Percentiles rank a stretch among this genome's conserved stretches.
These are phyloP conservation scores for Naganishia sp. DNA, from an alignment of 1,284 basidiomycete genomes.

Conservation along the genomic window DNA sequence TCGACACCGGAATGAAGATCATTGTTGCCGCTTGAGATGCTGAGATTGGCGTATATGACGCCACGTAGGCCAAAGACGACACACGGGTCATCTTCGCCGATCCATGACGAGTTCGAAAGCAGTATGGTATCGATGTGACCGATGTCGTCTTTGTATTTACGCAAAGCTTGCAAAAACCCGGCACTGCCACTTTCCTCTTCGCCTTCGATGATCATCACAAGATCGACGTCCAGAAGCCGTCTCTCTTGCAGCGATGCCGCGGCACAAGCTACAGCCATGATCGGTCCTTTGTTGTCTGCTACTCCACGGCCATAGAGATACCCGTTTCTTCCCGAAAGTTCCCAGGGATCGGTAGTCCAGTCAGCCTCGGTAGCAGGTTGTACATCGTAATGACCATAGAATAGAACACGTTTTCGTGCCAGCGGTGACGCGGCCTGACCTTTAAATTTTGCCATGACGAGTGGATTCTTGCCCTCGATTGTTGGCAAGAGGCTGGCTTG, in stretches of 20 bases:
- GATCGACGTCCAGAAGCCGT: constrained; percentile 75
- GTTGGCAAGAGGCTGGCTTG: constrained; percentile 55
- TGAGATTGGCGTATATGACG: constrained; percentile 63
- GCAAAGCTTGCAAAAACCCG: constrained; percentile 77
- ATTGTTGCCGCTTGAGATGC: constrained; percentile 63
- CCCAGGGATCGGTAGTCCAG: constrained; percentile 87
- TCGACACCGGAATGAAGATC: constrained; percentile 68
- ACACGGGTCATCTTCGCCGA: constrained; percentile 89
- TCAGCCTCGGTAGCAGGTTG: constrained; percentile 71
- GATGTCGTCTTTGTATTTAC: constrained; percentile 73
- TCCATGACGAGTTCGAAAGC: constrained; percentile 92
- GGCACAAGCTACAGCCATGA: constrained; percentile 86
- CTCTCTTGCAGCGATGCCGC: constrained; percentile 74
- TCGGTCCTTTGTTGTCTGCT: constrained; percentile 89
- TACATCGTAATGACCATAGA: constrained; percentile 95
- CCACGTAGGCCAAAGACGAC: constrained; percentile 93
- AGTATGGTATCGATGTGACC: constrained; percentile 83
- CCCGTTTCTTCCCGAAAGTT: constrained; percentile 78
- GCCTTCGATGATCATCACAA: constrained; percentile 91
- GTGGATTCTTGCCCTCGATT: constrained; percentile 61
- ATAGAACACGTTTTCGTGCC: constrained; percentile 68
- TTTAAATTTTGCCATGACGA: constrained; percentile 77
- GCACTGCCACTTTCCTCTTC: constrained; percentile 91
- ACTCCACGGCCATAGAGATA: constrained; percentile 92
- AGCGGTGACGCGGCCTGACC: constrained; percentile 52